phyloP scores from a whole-genome alignment of 495 filamentous ascomycete genomes.

The Xylaria acuta region DNA sequence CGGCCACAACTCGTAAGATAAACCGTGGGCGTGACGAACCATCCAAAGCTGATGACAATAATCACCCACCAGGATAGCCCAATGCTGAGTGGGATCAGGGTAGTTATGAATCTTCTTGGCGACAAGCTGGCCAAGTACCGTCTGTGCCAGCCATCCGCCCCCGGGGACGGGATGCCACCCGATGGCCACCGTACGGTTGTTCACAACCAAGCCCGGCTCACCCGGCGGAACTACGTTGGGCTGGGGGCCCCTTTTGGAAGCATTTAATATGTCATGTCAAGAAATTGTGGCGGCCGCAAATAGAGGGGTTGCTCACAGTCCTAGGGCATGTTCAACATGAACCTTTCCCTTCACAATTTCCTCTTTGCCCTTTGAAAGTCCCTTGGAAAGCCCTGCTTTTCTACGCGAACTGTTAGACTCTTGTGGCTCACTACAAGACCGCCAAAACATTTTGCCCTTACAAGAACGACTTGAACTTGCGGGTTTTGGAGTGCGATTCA shows the following conservation, averaged over 20 bases:
- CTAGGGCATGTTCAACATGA: slow-evolving; percentile 46
- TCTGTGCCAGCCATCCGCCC: slow-evolving; percentile 54
- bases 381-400: slow-evolving; percentile 27
- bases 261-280: slow-evolving; percentile 12
- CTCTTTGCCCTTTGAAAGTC: slow-evolving; percentile 36
- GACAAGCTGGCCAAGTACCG: slow-evolving; percentile 50
- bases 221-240: slow-evolving; percentile 49
- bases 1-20: not conserved
- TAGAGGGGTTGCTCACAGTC: slow-evolving; percentile 32
- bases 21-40: slow-evolving; percentile 28
- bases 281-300: not conserved
- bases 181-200: slow-evolving; percentile 45
- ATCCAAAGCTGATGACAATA: slow-evolving; percentile 55
- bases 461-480: slow-evolving; percentile 34
- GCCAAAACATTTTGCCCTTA: slow-evolving; percentile 21
- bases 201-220: slow-evolving; percentile 37
- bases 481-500: slow-evolving; percentile 9
- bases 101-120: slow-evolving; percentile 48
- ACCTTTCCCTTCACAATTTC: slow-evolving; percentile 47
- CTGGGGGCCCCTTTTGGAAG: slow-evolving; percentile 38
- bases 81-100: slow-evolving; percentile 59
- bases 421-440: not conserved
- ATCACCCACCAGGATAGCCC: slow-evolving; percentile 55
- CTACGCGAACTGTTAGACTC: slow-evolving; percentile 19
- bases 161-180: slow-evolving; percentile 58